phyloP scores from a whole-genome alignment of 2,329 filamentous ascomycete genomes.

The Pseudogymnoascus sp. region DNA sequence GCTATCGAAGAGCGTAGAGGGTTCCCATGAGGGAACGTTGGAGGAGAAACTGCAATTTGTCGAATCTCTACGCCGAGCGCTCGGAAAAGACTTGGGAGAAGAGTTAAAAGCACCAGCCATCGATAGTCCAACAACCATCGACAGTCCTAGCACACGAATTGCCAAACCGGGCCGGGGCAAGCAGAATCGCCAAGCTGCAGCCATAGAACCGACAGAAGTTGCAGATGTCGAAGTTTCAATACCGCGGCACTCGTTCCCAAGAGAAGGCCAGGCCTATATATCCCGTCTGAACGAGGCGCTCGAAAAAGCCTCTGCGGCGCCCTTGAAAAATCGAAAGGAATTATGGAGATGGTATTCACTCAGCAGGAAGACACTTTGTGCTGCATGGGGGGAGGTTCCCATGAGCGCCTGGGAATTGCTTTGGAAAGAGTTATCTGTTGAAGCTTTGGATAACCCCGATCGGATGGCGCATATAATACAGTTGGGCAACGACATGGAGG shows the following conservation, averaged over 20 bases:
- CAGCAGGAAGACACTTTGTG: conserved; percentile 39
- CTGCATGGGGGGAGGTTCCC: conserved; percentile 49
- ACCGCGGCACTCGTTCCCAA: conserved; percentile 1
- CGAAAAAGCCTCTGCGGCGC: neutral
- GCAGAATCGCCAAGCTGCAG: neutral
- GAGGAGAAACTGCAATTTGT: neutral
- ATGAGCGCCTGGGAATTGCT: conserved; percentile 54
- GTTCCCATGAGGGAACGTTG: neutral
- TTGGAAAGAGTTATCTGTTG: conserved; percentile 54
- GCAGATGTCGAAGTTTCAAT: conserved; percentile 7
- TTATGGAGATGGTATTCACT: conserved; percentile 44
- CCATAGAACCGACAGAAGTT: neutral
- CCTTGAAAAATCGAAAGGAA: conserved; percentile 22
- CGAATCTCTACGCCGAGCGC: neutral
- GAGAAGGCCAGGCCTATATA: conserved; percentile 10
- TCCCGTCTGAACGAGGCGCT: conserved; percentile 11
- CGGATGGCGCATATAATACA: conserved; percentile 54
- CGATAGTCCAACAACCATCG: neutral
- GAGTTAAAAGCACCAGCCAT: neutral
- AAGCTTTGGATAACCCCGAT: conserved; percentile 43
- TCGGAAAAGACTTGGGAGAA: neutral
- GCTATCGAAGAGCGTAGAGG: neutral
- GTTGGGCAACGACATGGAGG: conserved; percentile 59
- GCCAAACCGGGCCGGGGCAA: neutral
- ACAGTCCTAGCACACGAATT: neutral